Evolutionary conservation across 495 filamentous ascomycete genomes (phyloP).

Genomic region (Sordaria brevicollis): DNA sequence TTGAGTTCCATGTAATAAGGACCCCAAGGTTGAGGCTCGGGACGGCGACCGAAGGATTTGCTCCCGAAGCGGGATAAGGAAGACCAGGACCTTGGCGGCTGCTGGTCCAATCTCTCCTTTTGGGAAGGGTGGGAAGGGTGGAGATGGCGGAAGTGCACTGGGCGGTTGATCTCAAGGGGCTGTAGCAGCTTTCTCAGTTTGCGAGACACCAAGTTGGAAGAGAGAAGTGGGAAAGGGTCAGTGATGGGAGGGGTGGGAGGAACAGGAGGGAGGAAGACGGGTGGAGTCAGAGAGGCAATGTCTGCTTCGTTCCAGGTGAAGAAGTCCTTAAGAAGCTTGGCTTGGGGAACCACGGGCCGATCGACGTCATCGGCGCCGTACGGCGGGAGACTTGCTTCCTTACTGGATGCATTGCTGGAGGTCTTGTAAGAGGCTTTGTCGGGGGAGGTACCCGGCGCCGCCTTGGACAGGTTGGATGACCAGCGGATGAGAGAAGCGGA

Average conservation of each 20-base stretch:
- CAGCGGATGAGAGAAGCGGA: background rate
- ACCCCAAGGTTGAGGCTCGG: no score
- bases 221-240: slow-evolving; percentile 18
- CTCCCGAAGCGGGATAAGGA: background rate
- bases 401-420: background rate
- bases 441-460: background rate
- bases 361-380: background rate
- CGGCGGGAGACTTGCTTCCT: background rate
- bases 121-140: background rate
- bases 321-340: slow-evolving; percentile 3
- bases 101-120: background rate
- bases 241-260: slow-evolving; percentile 3
- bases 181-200: slow-evolving; percentile 3
- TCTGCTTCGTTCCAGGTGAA: slow-evolving; percentile 8
- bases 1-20: no score
- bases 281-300: slow-evolving; percentile 1
- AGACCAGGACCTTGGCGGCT: background rate
- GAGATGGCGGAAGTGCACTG: slow-evolving; percentile 22
- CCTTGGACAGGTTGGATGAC: background rate
- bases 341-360: slow-evolving; percentile 3
- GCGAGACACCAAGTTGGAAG: slow-evolving; percentile 3
- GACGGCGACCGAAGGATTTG: background rate
- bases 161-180: slow-evolving; percentile 26
- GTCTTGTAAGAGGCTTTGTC: background rate
- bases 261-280: slow-evolving; percentile 8